Evolutionary conservation across 129 eudicot species (phyloP).

Genomic region (Scalesia atractyloides): DNA sequence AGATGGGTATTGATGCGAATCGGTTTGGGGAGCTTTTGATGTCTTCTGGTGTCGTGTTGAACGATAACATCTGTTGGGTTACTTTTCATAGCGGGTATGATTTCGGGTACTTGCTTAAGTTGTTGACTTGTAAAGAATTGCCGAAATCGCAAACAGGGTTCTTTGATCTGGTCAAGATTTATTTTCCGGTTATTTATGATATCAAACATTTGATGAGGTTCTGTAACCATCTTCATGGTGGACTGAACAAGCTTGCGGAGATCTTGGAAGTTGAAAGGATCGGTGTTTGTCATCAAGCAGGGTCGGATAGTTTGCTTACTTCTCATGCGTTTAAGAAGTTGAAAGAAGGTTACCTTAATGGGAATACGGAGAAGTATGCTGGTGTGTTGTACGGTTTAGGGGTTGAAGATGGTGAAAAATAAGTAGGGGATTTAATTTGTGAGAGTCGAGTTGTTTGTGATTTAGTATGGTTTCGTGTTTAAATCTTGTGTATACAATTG

Average conservation of each 20-base stretch:
- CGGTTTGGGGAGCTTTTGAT: constrained; percentile 68
- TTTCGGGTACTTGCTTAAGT: constrained; percentile 69
- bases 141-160: constrained; percentile 67
- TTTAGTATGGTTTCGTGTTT: constrained; percentile 36
- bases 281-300: constrained; percentile 82
- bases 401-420: constrained; percentile 62
- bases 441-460: constrained; percentile 40
- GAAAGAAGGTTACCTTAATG: constrained; percentile 72
- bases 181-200: constrained; percentile 65
- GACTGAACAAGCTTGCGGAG: constrained; percentile 83
- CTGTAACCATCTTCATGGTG: constrained; percentile 82
- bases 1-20: constrained; percentile 61
- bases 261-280: constrained; percentile 45
- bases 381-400: constrained; percentile 93
- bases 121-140: constrained; percentile 52
- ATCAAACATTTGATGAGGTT: constrained; percentile 91
- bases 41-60: constrained; percentile 75
- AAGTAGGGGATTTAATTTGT: constrained; percentile 30
- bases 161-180: constrained; percentile 57
- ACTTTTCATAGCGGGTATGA: constrained; percentile 75
- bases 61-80: constrained; percentile 58
- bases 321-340: constrained; percentile 65
- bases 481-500: constrained; percentile 51
- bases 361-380: constrained; percentile 66
- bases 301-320: constrained; percentile 90